A percentile compares a stretch with the other conserved stretches of the same genome.
phyloP scores from a whole-genome alignment of 805 yeast species.

The Saccharomycodes ludwigii region DNA sequence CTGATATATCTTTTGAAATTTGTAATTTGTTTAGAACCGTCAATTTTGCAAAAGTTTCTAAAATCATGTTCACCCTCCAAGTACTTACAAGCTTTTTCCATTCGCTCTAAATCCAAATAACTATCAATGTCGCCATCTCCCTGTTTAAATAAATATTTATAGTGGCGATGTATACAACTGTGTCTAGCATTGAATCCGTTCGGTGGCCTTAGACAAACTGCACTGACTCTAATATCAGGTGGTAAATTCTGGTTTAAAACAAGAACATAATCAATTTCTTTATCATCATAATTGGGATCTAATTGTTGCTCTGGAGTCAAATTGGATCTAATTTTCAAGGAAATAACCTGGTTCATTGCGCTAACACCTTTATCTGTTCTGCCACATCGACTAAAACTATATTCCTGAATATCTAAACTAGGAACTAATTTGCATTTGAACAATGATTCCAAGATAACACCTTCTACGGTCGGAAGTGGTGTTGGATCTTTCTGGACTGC shows the following conservation, averaged over 20 bases:
- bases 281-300: constrained; percentile 41
- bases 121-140: too few species aligned
- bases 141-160: constrained; percentile 63
- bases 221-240: constrained; percentile 68
- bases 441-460: constrained; percentile 59
- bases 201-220: constrained; percentile 77
- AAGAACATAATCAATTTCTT: constrained; percentile 66
- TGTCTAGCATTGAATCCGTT: constrained; percentile 79
- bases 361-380: constrained; percentile 95
- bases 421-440: constrained; percentile 53
- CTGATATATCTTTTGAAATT: constrained; percentile 59
- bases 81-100: constrained; percentile 54
- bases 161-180: constrained; percentile 78
- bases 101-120: constrained; percentile 52
- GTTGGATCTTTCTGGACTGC: constrained; percentile 71
- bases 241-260: constrained; percentile 73
- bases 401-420: constrained; percentile 44
- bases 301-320: constrained; percentile 50
- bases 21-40: constrained; percentile 84
- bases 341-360: constrained; percentile 90
- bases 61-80: constrained; percentile 78
- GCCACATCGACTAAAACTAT: constrained; percentile 81
- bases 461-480: constrained; percentile 80
- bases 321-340: constrained; percentile 61
- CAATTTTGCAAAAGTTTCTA: constrained; percentile 87